Evolutionary conservation across 331 rosid species (phyloP).

Genomic region (Quercus lobata): DNA sequence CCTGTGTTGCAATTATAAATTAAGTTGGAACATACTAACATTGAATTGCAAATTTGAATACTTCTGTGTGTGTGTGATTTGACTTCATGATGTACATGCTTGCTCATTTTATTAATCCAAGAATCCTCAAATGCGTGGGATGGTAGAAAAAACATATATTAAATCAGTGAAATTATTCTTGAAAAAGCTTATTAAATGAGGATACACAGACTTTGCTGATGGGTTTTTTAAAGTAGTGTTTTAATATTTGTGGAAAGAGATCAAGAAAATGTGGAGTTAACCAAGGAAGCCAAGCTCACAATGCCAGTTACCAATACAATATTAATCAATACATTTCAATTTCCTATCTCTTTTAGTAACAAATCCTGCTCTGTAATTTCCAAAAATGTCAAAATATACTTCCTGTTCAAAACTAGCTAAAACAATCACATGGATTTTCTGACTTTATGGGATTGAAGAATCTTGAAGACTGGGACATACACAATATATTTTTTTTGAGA

Average conservation of each 20-base stretch:
- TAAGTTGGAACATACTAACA: neutral
- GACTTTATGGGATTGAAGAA: neutral
- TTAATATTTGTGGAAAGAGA: neutral
- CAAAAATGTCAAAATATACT: neutral
- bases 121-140: neutral
- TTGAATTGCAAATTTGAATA: neutral
- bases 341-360: too few relatives aligned
- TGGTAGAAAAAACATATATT: neutral
- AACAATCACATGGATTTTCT: neutral
- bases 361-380: neutral
- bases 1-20: neutral
- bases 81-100: neutral
- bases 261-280: neutral
- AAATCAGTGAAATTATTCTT: neutral
- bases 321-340: too few relatives aligned
- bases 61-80: neutral
- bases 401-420: neutral
- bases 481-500: too few relatives aligned
- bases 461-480: neutral
- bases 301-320: too few relatives aligned
- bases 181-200: neutral
- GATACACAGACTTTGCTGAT: neutral
- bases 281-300: too few relatives aligned
- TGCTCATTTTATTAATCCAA: neutral
- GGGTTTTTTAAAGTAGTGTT: neutral